Base-by-base conservation (phyloP, 768 basidiomycete genomes). In the Rubroboletus pulcherrimus region DNA sequence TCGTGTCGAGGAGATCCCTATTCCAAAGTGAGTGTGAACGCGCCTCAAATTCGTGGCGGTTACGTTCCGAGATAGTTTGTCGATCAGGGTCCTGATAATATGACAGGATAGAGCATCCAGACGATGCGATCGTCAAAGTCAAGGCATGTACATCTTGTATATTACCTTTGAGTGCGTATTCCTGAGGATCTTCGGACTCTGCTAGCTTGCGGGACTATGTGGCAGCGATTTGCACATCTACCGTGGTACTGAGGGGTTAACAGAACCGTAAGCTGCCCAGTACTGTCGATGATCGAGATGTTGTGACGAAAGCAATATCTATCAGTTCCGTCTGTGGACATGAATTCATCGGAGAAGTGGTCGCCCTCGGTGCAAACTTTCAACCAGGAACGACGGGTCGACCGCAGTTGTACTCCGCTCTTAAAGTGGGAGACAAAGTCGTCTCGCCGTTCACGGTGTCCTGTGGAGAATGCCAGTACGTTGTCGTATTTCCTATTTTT, bases 391-490 rank as follows among this genome's bases (percentile, higher is more conserved):
- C 63, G 5, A 59, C 74, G 41, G 82, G 77, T 42, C 76, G 89
- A 45, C 87, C 89, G 1, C 64, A 67, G 26, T 72, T 89, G 17
- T 91, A 91, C 58, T 75, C 83, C 0, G 80, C 73, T 24, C 76
- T 92, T 51, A 81, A 78, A 52, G 69, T 89, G 7, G 89, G 89
- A 6, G 86, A 92, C 66, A 87, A 83, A 63, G 86, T 92, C 14
- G 83, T 92, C 24, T 84, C 88, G 1, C 87, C 91, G 3, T 92
- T 91, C 70, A 89, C 89, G 0, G 78, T 81, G n/a, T 88, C 82
- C 47, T 93, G 91, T 60, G 86, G 85, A n/a, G 89, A 91, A 65
- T 93, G 91, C 79, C 81, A 85, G 89, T 92, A 56, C 64, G 84
- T 78, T 41, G 2, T 40, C 38, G 4, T 30, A 15, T 11, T 5